Evolutionary conservation across 164 flowering plant species (phyloP).

Genomic region (Stephania japonica): DNA sequence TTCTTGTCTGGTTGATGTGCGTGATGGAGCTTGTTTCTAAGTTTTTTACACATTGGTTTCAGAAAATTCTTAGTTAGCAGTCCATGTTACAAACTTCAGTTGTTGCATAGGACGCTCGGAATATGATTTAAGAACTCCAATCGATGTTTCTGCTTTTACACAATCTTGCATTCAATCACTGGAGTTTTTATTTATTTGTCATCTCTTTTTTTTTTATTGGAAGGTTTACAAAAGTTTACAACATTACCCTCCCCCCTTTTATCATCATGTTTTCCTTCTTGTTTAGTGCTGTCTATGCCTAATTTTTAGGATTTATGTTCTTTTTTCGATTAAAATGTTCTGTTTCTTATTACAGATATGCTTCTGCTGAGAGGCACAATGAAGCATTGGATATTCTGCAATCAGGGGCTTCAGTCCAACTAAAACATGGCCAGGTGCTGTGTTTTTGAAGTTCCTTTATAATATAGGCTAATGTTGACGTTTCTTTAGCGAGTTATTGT

Average conservation of each 20-base stretch:
- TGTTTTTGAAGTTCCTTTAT: not conserved
- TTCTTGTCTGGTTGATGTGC: too few relatives aligned
- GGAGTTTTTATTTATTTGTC: too few relatives aligned
- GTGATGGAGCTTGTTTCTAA: too few relatives aligned
- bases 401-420: conserved; percentile 81
- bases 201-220: too few relatives aligned
- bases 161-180: too few relatives aligned
- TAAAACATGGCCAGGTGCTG: conserved; percentile 71
- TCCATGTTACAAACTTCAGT: too few relatives aligned
- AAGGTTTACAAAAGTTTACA: too few relatives aligned
- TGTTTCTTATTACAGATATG: conserved; percentile 42
- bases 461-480: not conserved
- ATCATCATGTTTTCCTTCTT: not conserved
- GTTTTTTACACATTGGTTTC: too few relatives aligned
- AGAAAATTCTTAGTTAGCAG: too few relatives aligned
- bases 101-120: too few relatives aligned
- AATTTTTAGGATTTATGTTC: not conserved
- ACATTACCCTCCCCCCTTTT: not conserved
- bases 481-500: not conserved
- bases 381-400: conserved; percentile 87
- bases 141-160: too few relatives aligned
- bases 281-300: not conserved
- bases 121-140: too few relatives aligned
- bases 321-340: not conserved
- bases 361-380: conserved; percentile 53